A percentile compares a stretch with the other conserved stretches of the same genome.
Evolutionary conservation across 2,329 filamentous ascomycete genomes (phyloP).

Genomic region (Colletotrichum destructivum): DNA sequence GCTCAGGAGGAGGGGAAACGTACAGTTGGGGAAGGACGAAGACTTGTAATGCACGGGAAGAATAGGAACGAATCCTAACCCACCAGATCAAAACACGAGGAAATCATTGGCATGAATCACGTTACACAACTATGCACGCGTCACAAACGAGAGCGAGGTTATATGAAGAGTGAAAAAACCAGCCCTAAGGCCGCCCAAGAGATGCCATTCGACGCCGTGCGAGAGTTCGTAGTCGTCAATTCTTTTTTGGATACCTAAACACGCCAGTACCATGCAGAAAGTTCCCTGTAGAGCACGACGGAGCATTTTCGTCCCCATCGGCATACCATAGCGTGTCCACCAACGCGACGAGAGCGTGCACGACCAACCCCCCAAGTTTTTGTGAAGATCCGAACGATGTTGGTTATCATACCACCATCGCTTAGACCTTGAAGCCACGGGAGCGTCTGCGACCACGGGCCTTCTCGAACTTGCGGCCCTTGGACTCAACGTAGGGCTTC

Average conservation of each 20-base stretch:
- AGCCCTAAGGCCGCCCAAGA: constrained; percentile 18
- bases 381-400: constrained; percentile 14
- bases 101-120: too few species aligned
- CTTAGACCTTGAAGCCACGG: constrained; percentile 99
- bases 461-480: constrained; percentile 99
- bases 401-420: constrained; percentile 40
- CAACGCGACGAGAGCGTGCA: constrained; percentile 26
- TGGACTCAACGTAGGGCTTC: constrained; percentile 98
- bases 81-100: background rate
- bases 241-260: constrained; percentile 57
- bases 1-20: constrained; percentile 73
- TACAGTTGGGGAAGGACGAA: constrained; percentile 40
- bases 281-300: constrained; percentile 50
- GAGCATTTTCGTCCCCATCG: constrained; percentile 12
- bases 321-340: constrained; percentile 32
- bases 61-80: background rate
- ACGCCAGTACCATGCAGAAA: constrained; percentile 62
- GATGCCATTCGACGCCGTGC: constrained; percentile 38
- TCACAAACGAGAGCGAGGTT: constrained; percentile 6
- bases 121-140: too few species aligned
- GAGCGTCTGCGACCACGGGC: constrained; percentile 99
- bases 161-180: constrained; percentile 13
- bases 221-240: constrained; percentile 40
- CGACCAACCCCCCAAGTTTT: constrained; percentile 29
- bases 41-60: background rate